A percentile compares a stretch with the other conserved stretches of the same genome.
These are phyloP conservation scores for Hymenoscyphus infarciens DNA, from an alignment of 2,329 filamentous ascomycete species.

Conservation along the genomic window DNA sequence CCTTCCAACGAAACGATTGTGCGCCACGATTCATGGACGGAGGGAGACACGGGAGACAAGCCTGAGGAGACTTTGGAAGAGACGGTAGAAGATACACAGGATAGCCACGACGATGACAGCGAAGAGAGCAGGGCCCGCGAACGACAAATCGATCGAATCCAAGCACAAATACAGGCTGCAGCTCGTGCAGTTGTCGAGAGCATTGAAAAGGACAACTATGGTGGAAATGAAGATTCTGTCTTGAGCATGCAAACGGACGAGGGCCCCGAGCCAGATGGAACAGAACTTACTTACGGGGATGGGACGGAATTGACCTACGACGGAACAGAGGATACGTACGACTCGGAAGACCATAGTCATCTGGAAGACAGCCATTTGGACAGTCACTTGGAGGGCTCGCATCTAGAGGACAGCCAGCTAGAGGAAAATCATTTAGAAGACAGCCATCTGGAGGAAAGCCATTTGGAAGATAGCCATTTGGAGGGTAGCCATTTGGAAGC, in stretches of 20 bases:
- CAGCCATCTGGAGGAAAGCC: no score
- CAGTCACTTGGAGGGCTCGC: no score
- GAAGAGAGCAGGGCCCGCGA: slow-evolving; percentile 25
- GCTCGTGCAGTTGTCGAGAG: slow-evolving; percentile 49
- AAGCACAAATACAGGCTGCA: slow-evolving; percentile 52
- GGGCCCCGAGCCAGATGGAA: slow-evolving; percentile 28
- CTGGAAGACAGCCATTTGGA: no score
- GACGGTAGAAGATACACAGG: slow-evolving; percentile 12
- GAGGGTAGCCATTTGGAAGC: not conserved
- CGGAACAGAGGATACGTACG: slow-evolving; percentile 22
- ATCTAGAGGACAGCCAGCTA: not conserved
- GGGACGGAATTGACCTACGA: slow-evolving; percentile 24
- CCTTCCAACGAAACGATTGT: slow-evolving; percentile 28
- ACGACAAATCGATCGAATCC: slow-evolving; percentile 37
- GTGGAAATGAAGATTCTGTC: slow-evolving; percentile 33
- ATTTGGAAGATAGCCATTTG: no score
- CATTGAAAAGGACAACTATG: slow-evolving; percentile 40
- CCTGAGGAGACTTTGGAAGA: not conserved
- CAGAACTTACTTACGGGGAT: slow-evolving; percentile 31
- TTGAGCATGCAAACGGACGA: slow-evolving; percentile 35
- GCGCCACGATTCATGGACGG: slow-evolving; percentile 22
- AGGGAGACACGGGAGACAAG: not conserved
- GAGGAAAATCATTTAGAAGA: not conserved
- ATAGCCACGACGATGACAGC: slow-evolving; percentile 14
- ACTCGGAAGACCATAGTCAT: slow-evolving; percentile 3